Base-by-base conservation (phyloP, 2,329 filamentous ascomycete species). In the Ophiostoma australiae region DNA sequence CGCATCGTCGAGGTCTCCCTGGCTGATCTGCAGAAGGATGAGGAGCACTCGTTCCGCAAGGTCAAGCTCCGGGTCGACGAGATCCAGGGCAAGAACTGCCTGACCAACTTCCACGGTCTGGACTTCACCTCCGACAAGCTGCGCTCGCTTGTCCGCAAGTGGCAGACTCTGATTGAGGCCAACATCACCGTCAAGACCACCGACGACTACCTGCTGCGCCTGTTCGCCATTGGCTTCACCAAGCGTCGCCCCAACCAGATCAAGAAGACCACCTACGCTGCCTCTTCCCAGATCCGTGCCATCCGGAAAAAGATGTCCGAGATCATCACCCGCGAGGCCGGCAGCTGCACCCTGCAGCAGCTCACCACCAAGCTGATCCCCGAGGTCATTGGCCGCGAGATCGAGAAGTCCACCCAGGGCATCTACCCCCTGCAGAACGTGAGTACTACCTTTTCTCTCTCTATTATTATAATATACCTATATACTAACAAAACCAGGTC, bases 81-180 rank as follows among this genome's bases (percentile, higher is more conserved):
- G 86, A 90, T 99, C 76, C 95, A 99, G 87, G 95, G 95, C 88
- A 97, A 97, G 90, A 98, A 97, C 91, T 98, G 95, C 87, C 86
- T 99, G 84, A 98, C 95, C 88, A 97, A 97, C 90, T 99, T 99
- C 91, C 94, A 99, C 90, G 95, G 95, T 79, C 90, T 99, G 82
- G 95, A 99, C 87, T 98, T 99, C 91, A 99, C 95, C 82, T 97
- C 95, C 79, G 95, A 99, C 90, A 99, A 99, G 90, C 91, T 99
- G 79, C 92, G 95, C 82, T 98, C 95, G 75, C 91, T 99, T 77
- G 95, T 99, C 79, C 94, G 95, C 87, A 99, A 99, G 88, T 99
- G 95, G 95, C 95, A 99, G 86, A 91, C 94, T 76, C 89, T 99
- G 80, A 98, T 99, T 78, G 95, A 99, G 90, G 95, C 95, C 87